Base-by-base conservation (phyloP, 257 asterid genomes). In the Mentha longifolia region DNA sequence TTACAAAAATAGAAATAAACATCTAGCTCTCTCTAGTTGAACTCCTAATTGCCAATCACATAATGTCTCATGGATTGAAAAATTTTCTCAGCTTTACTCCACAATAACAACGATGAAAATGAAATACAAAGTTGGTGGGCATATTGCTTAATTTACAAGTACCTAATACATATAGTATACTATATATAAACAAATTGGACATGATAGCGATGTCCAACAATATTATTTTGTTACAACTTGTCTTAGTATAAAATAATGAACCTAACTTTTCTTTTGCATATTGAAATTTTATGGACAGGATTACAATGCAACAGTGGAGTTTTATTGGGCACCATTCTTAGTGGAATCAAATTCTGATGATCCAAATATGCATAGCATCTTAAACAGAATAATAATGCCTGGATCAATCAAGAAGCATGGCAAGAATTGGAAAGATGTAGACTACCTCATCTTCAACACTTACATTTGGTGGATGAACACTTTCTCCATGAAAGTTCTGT, bases 391-490 rank as follows among this genome's bases (percentile, higher is more conserved):
- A 56, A 87, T 89, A 60, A 85, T 84, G 96, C 94, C 96, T 0
- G 83, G 80, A 47, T 87, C 96, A 9, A 89, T 89, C 67, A 77
- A 82, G 46, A 89, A 89, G 52, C 94, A 89, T 4, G 96, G 96
- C 80, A 73, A 74, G 71, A 81, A 87, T 70, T 89, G 96, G 96
- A 87, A 78, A 79, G 77, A 84, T 22, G 96, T 82, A 13, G 96
- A 89, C 52, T 89, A 72, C 76, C 90, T 89, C 65, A 67, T 89
- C 66, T 89, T 89, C 80, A 89, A 89, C 76, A 89, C 96, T 0
- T 89, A 87, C 52, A 89, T 89, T 41, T 89, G 96, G 96, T 89
- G 96, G 96, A 89, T 89, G 96, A 89, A 89, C 76, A 89, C 96
- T 73, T 76, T 77, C 63, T 39, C 77, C 75, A 89, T 89, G 87